A percentile compares a stretch with the other conserved stretches of the same genome.
phyloP scores from a whole-genome alignment of 805 yeast genomes.

The Clavispora asparagi region DNA sequence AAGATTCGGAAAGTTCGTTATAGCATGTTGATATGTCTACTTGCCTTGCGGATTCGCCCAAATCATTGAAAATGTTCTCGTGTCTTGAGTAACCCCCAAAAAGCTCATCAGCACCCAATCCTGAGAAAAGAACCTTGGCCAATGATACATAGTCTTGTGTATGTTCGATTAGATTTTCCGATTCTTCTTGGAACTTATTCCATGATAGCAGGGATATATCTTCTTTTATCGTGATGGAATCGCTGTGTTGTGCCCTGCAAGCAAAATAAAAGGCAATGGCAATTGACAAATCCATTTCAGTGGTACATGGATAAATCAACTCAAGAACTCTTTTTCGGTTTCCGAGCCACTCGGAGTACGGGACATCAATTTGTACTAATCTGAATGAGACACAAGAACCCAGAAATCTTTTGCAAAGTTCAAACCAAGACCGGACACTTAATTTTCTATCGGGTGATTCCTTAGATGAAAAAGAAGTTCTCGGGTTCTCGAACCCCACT shows the following conservation, averaged over 20 bases:
- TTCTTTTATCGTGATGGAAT: constrained; percentile 2
- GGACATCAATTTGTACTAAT: constrained; percentile 67
- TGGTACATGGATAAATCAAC: constrained; percentile 75
- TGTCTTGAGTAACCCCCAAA: constrained; percentile 96
- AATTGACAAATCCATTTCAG: constrained; percentile 94
- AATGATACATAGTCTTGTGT: constrained; percentile 37
- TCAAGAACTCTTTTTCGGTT: constrained; percentile 49
- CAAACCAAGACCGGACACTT: constrained; percentile 58
- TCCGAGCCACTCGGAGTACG: constrained; percentile 57
- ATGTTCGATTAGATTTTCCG: not conserved
- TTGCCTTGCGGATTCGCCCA: not conserved
- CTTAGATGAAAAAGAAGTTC: constrained; percentile 54
- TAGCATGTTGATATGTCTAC: constrained; percentile 17
- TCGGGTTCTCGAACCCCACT: constrained; percentile 88
- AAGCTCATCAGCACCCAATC: constrained; percentile 95
- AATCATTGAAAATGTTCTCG: constrained; percentile 40
- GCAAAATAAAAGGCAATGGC: constrained; percentile 96
- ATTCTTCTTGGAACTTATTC: not conserved
- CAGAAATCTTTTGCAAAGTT: constrained; percentile 42
- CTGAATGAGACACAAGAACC: constrained; percentile 31
- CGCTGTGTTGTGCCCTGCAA: constrained; percentile 38
- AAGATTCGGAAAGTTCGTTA: constrained; percentile 48
- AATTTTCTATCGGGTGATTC: constrained; percentile 85
- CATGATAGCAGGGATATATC: not conserved
- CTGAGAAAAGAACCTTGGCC: constrained; percentile 76